Conservation (phyloP, 192 early-diverging fungal genomes). For the Entomortierella parvispora region DNA sequence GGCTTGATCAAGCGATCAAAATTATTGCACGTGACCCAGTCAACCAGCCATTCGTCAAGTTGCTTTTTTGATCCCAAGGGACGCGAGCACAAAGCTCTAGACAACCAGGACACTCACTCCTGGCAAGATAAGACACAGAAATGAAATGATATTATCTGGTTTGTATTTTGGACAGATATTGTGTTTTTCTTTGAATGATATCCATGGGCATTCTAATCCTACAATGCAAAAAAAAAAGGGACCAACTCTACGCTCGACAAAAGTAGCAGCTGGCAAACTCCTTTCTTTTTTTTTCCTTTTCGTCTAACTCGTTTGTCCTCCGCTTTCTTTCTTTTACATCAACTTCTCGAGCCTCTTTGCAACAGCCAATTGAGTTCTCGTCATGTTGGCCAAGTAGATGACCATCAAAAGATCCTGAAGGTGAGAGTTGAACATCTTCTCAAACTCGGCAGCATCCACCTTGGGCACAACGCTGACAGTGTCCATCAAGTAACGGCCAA, state of each 20-base stretch:
- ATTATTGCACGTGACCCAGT: no score
- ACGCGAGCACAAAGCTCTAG: no score
- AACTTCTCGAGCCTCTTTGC: slow-evolving; percentile 89
- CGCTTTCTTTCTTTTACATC: slow-evolving; percentile 53
- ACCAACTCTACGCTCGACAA: no score
- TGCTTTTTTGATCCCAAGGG: neutral
- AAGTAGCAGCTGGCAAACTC: neutral
- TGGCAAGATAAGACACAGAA: no score
- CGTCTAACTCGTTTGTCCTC: neutral
- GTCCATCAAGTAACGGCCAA: slow-evolving; percentile 95
- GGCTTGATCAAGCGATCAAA: no score
- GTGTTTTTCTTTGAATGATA: neutral
- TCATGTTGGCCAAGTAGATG: slow-evolving; percentile 94
- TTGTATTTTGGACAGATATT: neutral
- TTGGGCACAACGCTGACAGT: slow-evolving; percentile 90
- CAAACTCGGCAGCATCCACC: slow-evolving; percentile 86
- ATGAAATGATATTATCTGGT: no score
- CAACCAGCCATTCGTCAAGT: neutral
- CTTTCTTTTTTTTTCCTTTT: neutral
- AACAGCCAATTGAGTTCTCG: slow-evolving; percentile 94
- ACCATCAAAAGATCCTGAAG: slow-evolving; percentile 97
- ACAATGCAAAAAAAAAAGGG: no score
- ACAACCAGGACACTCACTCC: no score
- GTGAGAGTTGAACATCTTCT: slow-evolving; percentile 94
- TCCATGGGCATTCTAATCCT: no score